Evolutionary conservation across 2,329 filamentous ascomycete species (phyloP).

Genomic region (Penicillium sp.): DNA sequence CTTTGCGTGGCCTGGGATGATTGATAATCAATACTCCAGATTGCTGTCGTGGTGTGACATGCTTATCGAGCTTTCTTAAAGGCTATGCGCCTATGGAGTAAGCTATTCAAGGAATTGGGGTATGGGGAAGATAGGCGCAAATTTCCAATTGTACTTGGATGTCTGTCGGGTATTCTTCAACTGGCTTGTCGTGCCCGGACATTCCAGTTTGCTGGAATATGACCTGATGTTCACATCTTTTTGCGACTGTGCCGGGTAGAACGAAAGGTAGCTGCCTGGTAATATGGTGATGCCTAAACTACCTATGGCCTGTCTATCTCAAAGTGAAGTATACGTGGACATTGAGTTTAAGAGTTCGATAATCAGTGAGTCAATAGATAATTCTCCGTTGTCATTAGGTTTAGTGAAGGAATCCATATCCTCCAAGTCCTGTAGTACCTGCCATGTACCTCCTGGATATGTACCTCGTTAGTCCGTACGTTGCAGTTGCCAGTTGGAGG

Average conservation of each 20-base stretch:
- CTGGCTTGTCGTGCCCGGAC: not conserved
- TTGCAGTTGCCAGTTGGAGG: not conserved
- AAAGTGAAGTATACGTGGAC: not conserved
- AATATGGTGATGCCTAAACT: not conserved
- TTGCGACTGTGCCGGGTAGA: not conserved
- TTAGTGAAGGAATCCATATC: not conserved
- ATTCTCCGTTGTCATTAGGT: too few species aligned
- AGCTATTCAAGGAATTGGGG: too few species aligned
- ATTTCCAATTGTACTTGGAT: too few species aligned
- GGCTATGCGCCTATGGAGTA: not conserved
- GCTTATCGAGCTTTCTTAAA: slow-evolving; percentile 2
- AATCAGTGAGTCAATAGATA: too few species aligned
- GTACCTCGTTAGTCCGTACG: not conserved
- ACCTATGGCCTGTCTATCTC: too few species aligned
- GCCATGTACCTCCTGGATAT: not conserved
- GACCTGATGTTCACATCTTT: not conserved
- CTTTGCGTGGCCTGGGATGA: not conserved
- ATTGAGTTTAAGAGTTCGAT: not conserved
- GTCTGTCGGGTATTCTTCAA: too few species aligned
- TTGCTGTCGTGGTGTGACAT: not conserved
- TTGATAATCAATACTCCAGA: not conserved
- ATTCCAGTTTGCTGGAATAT: not conserved
- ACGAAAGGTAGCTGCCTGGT: not conserved
- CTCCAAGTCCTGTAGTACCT: not conserved
- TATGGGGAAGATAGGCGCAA: not conserved